Conservation (phyloP, 257 asterid genomes). For the Nicotiana undulata region DNA sequence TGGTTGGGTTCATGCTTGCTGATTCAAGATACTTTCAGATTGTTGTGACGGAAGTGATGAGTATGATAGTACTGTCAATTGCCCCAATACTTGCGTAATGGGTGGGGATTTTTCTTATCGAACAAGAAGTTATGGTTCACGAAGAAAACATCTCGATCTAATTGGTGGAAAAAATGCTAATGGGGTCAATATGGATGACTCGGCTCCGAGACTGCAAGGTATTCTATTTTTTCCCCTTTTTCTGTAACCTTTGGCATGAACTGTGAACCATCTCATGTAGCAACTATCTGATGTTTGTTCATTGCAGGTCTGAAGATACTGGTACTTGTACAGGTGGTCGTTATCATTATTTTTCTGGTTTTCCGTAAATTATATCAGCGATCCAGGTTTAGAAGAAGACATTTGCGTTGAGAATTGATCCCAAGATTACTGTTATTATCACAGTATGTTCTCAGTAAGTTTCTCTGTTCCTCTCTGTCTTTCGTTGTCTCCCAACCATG, state of each 20-base stretch:
- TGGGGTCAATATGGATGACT: constrained; percentile 31
- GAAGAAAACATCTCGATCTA: constrained; percentile 12
- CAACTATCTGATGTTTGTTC: constrained; percentile 10
- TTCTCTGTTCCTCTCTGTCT: not conserved
- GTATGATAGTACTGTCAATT: constrained; percentile 53
- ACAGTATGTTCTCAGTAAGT: no score
- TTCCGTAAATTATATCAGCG: constrained; percentile 26
- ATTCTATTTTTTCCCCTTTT: not conserved
- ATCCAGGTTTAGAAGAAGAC: constrained; percentile 45
- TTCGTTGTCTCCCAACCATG: not conserved
- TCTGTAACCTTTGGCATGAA: not conserved
- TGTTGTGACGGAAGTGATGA: constrained; percentile 99
- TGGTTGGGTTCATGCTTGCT: not conserved
- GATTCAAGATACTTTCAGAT: constrained; percentile 37
- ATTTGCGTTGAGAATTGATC: constrained; percentile 16
- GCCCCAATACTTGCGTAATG: constrained; percentile 75
- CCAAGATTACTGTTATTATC: not conserved
- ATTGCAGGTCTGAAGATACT: constrained; percentile 62
- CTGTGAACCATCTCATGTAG: not conserved
- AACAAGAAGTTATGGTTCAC: constrained; percentile 27
- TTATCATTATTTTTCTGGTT: constrained; percentile 33
- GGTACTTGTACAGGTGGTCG: constrained; percentile 42
- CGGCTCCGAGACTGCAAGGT: constrained; percentile 52
- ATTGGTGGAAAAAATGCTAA: constrained; percentile 33
- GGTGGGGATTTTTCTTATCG: constrained; percentile 70